Percentiles rank a stretch among this genome's conserved stretches.
These are phyloP conservation scores for Cyclotella sp. DNA, from an alignment of 108 stramenopile genomes.

Conservation along the genomic window DNA sequence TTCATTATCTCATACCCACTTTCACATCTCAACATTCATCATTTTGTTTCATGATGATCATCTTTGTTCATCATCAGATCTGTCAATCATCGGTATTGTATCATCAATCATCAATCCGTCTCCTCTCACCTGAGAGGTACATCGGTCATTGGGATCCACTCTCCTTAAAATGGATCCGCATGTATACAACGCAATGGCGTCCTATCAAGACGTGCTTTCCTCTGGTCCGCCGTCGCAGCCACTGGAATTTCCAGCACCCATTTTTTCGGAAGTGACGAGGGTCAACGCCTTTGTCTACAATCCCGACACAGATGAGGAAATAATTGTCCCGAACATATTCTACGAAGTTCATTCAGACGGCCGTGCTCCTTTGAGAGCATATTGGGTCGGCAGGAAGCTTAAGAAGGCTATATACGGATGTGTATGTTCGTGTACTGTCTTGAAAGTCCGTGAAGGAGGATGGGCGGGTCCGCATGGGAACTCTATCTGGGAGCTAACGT, in stretches of 20 bases:
- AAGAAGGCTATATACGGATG: conserved; percentile 85
- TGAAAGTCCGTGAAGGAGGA: conserved; percentile 59
- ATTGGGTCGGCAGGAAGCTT: conserved; percentile 80
- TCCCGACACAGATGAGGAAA: conserved; percentile 58
- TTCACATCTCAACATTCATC: too few relatives aligned
- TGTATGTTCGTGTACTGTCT: conserved; percentile 76
- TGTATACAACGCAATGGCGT: background rate
- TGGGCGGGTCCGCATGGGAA: conserved; percentile 46
- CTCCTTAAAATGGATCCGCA: too few relatives aligned
- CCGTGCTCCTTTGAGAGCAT: conserved; percentile 61
- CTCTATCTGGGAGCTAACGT: conserved; percentile 72
- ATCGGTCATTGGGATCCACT: too few relatives aligned
- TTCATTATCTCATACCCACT: too few relatives aligned
- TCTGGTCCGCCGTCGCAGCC: conserved; percentile 20
- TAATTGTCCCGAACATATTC: conserved; percentile 70
- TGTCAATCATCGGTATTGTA: too few relatives aligned
- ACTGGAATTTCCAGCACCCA: conserved; percentile 13
- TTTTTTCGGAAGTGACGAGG: conserved; percentile 23
- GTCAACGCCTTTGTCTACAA: conserved; percentile 74
- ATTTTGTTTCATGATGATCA: too few relatives aligned
- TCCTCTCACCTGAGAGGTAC: too few relatives aligned
- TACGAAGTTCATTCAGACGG: conserved; percentile 72
- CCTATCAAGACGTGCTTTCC: conserved; percentile 6
- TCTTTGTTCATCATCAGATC: too few relatives aligned
- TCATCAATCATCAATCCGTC: too few relatives aligned